phyloP scores from a whole-genome alignment of 1,284 basidiomycete genomes.

The Fomitopsis palustris region DNA sequence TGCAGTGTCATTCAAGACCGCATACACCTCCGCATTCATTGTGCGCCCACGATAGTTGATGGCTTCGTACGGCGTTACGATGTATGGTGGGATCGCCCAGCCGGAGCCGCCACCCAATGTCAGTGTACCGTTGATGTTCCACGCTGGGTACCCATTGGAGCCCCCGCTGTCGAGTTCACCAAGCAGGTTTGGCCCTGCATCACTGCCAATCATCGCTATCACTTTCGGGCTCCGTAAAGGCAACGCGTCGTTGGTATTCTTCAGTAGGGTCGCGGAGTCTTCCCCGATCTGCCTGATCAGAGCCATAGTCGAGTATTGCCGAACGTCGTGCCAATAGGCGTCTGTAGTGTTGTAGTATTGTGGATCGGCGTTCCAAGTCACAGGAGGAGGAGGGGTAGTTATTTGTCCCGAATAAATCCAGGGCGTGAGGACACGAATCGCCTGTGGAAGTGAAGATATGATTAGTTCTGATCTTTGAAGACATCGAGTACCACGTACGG shows the following conservation, averaged over 20 bases:
- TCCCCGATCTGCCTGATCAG: slow-evolving; percentile 41
- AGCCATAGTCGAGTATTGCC: slow-evolving; percentile 30
- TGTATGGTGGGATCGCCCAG: slow-evolving; percentile 48
- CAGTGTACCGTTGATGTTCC: slow-evolving; percentile 49
- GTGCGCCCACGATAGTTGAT: slow-evolving; percentile 35
- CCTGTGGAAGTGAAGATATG: neutral
- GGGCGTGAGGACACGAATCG: neutral
- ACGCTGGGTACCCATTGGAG: slow-evolving; percentile 37
- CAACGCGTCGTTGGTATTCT: slow-evolving; percentile 51
- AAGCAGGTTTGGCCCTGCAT: slow-evolving; percentile 36
- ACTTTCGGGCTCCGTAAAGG: slow-evolving; percentile 41
- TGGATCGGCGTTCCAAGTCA: neutral
- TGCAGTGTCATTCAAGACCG: neutral
- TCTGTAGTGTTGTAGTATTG: neutral
- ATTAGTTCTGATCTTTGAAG: neutral
- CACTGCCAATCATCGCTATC: neutral
- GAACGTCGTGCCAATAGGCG: slow-evolving; percentile 22
- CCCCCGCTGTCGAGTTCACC: slow-evolving; percentile 8
- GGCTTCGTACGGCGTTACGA: slow-evolving; percentile 39
- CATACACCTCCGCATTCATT: slow-evolving; percentile 32
- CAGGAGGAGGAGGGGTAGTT: neutral
- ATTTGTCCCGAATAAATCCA: neutral
- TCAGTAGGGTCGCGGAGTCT: slow-evolving; percentile 57
- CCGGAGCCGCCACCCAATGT: slow-evolving; percentile 57
- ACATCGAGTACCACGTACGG: slow-evolving; percentile 12